Base-by-base conservation (phyloP, 257 asterid species). In the Nicotiana sylvestris region DNA sequence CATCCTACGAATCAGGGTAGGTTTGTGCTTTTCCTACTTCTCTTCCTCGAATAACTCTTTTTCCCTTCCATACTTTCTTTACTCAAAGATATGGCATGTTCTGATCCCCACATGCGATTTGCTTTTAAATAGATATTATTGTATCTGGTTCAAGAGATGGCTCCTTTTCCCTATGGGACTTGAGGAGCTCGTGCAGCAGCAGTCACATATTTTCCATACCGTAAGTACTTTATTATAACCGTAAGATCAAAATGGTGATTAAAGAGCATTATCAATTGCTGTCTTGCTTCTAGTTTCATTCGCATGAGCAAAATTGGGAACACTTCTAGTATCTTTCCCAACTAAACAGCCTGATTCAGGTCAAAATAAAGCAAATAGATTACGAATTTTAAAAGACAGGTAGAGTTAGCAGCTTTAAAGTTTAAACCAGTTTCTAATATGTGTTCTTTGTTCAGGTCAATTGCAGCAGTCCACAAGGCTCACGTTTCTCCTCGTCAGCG, bases 101-200 rank as follows among this genome's bases (percentile, higher is more conserved):
- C 65, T 58, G 65, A 58, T n/a, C 13, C 25, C 29, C 9, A 0
- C 29, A 58, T n/a, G 65, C 7, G 8, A n/a, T 58, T 58, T 18
- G 1, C 65, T n/a, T 66, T 82, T 76, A 43, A 81, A 78, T 92
- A 95, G 98, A 94, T 29, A 83, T 90, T 27, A 76, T 94, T 62
- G 93, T 89, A 62, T 95, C 98, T 81, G 97, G 99, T 78, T 91
- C 99, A 87, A 87, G 98, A 86, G 98, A 95, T 86, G 99, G 99
- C 30, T 91, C 99, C 46, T 92, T 94, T 86, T 95, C 97, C 77
- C 53, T 94, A 82, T 94, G 99, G 98, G 99, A 95, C 88, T 88
- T 88, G 85, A 93, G 98, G 85, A 88, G 93, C 88, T 88, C 91
- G 80, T 69, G 78, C 32, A 85, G 68, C 76, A 29, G 88, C 69